Conservation (phyloP, 306 rosid species). For the Pyrus pyrifolia region DNA sequence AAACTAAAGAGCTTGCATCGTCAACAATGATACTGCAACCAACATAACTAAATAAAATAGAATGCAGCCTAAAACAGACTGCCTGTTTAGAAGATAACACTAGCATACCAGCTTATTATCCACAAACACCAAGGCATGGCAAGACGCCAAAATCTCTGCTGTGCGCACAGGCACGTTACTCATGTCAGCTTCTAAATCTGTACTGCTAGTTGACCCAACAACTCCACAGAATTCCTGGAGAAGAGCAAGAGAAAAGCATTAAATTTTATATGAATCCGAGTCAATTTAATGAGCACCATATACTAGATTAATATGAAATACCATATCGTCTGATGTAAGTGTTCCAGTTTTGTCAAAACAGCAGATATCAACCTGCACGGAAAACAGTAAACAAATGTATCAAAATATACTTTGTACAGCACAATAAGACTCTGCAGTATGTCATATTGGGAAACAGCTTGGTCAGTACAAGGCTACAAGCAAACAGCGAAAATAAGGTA, state of each 20-base stretch:
- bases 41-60: background rate
- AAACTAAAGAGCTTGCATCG: background rate
- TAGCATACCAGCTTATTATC: slow-evolving; percentile 89
- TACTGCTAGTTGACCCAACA: slow-evolving; percentile 51
- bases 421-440: background rate
- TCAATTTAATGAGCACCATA: background rate
- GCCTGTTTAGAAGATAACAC: background rate
- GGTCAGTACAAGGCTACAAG: background rate
- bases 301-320: slow-evolving; percentile 24
- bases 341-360: slow-evolving; percentile 99
- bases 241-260: slow-evolving; percentile 10
- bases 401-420: background rate
- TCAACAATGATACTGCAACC: background rate
- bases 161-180: slow-evolving; percentile 60
- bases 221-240: slow-evolving; percentile 89
- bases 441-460: background rate
- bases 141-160: slow-evolving; percentile 89
- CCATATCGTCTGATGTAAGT: slow-evolving; percentile 99
- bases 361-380: slow-evolving; percentile 90
- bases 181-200: slow-evolving; percentile 69
- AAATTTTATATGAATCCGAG: slow-evolving; percentile 2
- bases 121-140: slow-evolving; percentile 96
- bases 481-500: background rate
- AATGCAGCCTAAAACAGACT: background rate
- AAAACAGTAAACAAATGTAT: slow-evolving; percentile 8